Base-by-base conservation (phyloP, 75 land plant species). In the Selaginella moellendorffii region DNA sequence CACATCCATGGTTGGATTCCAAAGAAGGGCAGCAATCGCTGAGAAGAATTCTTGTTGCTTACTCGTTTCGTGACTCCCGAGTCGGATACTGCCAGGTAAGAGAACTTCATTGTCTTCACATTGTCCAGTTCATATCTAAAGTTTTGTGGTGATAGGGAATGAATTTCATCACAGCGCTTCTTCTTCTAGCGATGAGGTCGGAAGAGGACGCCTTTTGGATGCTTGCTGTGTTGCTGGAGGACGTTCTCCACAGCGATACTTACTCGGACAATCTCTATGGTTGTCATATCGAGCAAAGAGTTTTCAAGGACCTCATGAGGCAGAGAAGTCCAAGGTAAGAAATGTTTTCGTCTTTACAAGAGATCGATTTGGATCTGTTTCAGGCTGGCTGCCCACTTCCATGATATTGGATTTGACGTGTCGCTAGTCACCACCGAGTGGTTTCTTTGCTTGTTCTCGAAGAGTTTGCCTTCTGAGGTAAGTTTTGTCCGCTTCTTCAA, bases 21-120 rank as follows among this genome's bases (percentile, higher is more conserved):
- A 74, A 83, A 30, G 90, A 85, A 51, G 97, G 96, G 30, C 97
- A 85, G 63, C 84, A 82, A 60, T 58, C 89, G 54, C 72, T 92
- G 0, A 54, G 97, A 19, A 83, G 86, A 59, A 83, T 92, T 26
- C 95, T 92, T 70, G 96, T 92, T 69, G 96, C 76, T n/a, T 91
- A 91, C 68, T 88, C 97, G 17, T 87, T 92, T 54, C 86, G 97
- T 42, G 97, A 92, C 67, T 88, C 96, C 26, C 82, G 90, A 66
- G 97, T 92, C 73, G 97, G 97, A 18, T 92, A 92, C 54, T 92
- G 97, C 60, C 97, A 92, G 79, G 97, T 88, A n/a, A n/a, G n/a
- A n/a, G n/a, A n/a, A n/a, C n/a, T n/a, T n/a, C n/a, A n/a, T n/a
- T n/a, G n/a, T n/a, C n/a, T n/a, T n/a, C n/a, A n/a, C n/a, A n/a